Evolutionary conservation across 2,329 filamentous ascomycete genomes (phyloP), one percentile per base, ranked within the genome.

Genomic region (Aspergillus versicolor): DNA sequence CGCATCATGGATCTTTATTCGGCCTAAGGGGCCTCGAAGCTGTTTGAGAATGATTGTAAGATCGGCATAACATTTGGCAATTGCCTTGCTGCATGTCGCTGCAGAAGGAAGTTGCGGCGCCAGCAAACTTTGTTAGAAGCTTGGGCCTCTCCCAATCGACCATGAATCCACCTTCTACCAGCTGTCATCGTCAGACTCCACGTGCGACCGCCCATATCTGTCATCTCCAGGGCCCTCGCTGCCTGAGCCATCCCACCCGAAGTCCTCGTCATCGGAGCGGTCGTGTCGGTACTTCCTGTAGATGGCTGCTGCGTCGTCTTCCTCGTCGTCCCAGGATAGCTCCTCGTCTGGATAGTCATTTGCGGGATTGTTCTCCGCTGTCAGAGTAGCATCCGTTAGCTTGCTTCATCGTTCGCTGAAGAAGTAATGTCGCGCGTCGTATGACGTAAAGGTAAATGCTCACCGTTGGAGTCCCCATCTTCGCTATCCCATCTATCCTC

Each of bases 391-490:
- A 13, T 41, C 42, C n/a, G 49, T 54, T 61, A 59, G 52, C 46
- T 34, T 43, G 32, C 34, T 45, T 27, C 27, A 21, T 34, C 19
- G 11, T 52, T 22, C 15, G 21, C 40, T 32, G 15, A 37, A n/a
- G 9, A 15, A 37, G 27, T 30, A 37, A 37, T 37, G 34, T 37
- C 34, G 34, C 34, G 4, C 34, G 34, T 37, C 34, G 34, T n/a
- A 21, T 24, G 17, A 19, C 27, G 37, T 43, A 30, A 40, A 27
- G 3, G 19, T 9, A 2, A 19, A n/a, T 17, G 19, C 71, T 65
- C 67, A 81, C 79, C 82, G 67, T 88, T 87, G 38, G 84, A 84
- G 62, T 87, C 84, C 24, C 84, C 83, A 60, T 86, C 84, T 57
- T 87, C 85, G 34, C 79, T 84, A 60, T 84, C 79, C 73, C 80